Evolutionary conservation across 192 early-diverging fungal species (phyloP).

Genomic region (Backusella macrospora): DNA sequence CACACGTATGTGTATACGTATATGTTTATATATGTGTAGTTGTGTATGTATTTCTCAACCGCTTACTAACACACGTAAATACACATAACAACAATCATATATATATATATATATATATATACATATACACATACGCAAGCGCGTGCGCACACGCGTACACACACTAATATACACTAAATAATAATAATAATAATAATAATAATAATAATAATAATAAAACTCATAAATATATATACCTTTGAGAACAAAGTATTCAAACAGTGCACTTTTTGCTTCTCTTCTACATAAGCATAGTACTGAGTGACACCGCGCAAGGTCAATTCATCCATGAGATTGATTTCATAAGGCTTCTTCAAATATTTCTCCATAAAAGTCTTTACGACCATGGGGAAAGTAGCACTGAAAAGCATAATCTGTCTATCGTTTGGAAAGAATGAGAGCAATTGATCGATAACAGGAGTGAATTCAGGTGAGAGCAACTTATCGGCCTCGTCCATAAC

Average conservation of each 20-base stretch:
- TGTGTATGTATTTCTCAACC: too few relatives aligned
- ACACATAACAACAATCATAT: neutral
- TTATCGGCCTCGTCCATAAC: slow-evolving; percentile 99
- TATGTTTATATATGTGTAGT: too few relatives aligned
- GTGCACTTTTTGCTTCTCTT: slow-evolving; percentile 98
- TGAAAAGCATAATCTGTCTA: slow-evolving; percentile 96
- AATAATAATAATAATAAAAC: too few relatives aligned
- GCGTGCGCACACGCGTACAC: too few relatives aligned
- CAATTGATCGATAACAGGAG: slow-evolving; percentile 97
- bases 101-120: too few relatives aligned
- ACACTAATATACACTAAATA: too few relatives aligned
- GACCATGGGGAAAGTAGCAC: slow-evolving; percentile 97
- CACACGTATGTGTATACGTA: too few relatives aligned
- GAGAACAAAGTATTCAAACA: slow-evolving; percentile 93
- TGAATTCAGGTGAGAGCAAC: slow-evolving; percentile 97
- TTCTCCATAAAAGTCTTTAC: slow-evolving; percentile 99
- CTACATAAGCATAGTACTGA: slow-evolving; percentile 99
- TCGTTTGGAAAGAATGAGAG: slow-evolving; percentile 85
- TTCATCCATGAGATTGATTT: slow-evolving; percentile 99
- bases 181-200: neutral
- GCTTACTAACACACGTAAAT: neutral
- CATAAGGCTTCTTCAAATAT: slow-evolving; percentile 93
- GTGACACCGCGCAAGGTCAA: slow-evolving; percentile 97
- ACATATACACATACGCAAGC: too few relatives aligned
- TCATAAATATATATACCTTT: slow-evolving; percentile 58